Conservation (phyloP, 257 asterid species). For the Osmanthus fragrans region DNA sequence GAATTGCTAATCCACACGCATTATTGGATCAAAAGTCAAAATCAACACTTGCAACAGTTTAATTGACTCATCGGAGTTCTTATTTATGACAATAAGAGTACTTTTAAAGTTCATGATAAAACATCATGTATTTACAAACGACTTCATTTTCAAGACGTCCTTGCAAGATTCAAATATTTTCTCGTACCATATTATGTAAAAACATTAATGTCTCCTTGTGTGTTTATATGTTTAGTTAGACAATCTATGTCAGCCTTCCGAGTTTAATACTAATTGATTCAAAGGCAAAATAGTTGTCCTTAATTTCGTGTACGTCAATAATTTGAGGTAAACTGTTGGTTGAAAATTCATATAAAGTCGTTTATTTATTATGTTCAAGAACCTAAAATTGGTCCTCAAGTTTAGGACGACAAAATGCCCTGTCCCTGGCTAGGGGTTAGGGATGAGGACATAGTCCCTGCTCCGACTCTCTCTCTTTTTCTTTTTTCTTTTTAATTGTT, state of each 20-base stretch:
- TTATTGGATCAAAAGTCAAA: background rate
- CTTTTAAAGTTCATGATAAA: no score
- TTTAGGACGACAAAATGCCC: no score
- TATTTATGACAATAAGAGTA: background rate
- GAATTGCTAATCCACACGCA: background rate
- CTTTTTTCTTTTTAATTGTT: no score
- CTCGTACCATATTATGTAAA: background rate
- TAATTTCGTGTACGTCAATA: no score
- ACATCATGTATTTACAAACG: slow-evolving; percentile 31
- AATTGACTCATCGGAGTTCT: background rate
- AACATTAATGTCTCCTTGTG: slow-evolving; percentile 23
- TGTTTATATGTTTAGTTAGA: slow-evolving; percentile 5
- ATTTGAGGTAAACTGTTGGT: no score
- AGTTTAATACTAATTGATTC: background rate
- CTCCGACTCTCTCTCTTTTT: no score
- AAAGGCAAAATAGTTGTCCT: background rate
- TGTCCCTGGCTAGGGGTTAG: no score
- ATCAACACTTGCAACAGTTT: background rate
- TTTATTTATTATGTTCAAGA: no score
- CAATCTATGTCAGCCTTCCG: background rate
- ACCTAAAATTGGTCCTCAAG: no score
- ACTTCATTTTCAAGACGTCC: slow-evolving; percentile 30
- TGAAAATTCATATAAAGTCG: no score
- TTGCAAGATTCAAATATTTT: background rate
- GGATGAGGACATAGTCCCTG: no score